Base-by-base conservation (phyloP, 148 eudicot genomes). In the Fagopyrum tataricum region DNA sequence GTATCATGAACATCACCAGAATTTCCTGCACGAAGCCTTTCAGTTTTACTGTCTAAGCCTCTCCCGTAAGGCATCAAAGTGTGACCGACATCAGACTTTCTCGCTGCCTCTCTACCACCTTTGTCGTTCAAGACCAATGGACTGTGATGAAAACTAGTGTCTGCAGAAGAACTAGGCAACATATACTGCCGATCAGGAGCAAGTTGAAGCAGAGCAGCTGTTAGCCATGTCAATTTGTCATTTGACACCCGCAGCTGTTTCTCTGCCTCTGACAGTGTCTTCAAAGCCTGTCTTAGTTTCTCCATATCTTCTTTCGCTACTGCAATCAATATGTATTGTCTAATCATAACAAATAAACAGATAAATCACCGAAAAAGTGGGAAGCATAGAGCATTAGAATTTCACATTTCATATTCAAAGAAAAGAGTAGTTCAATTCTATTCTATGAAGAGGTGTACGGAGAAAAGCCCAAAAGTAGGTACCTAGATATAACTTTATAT, bases 221-320 rank as follows among this genome's bases (percentile, higher is more conserved):
- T 95, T 47, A 95, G 87, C 98, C 97, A 91, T 11, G 97, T 95
- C 67, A 90, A 69, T 81, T 84, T 84, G 81, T 95, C 98, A 78
- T 84, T 90, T 43, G 98, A 91, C 79, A 79, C 72, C 81, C 98
- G 82, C 76, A 94, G 86, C 87, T 91, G 97, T 77, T 95, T 95
- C 78, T 95, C 97, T 23, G 98, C 93, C 83, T 91, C 96, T 43
- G 98, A 95, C 7, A 95, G 81, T 48, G 96, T 95, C 80, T 88
- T 95, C 56, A 91, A 75, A 53, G 98, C 98, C 76, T 88, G 93
- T 20, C 98, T 90, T 37, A 95, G 89, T 73, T 90, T 95, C 82
- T 91, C 96, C 97, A 88, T 90, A 72, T 91, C 97, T 80, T 84
- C 88, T 80, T 90, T 91, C 40, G 92, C 79, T 68, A 95, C 98